phyloP scores from a whole-genome alignment of 176 grass and related monocot genomes.

The Pontederia paniculata region DNA sequence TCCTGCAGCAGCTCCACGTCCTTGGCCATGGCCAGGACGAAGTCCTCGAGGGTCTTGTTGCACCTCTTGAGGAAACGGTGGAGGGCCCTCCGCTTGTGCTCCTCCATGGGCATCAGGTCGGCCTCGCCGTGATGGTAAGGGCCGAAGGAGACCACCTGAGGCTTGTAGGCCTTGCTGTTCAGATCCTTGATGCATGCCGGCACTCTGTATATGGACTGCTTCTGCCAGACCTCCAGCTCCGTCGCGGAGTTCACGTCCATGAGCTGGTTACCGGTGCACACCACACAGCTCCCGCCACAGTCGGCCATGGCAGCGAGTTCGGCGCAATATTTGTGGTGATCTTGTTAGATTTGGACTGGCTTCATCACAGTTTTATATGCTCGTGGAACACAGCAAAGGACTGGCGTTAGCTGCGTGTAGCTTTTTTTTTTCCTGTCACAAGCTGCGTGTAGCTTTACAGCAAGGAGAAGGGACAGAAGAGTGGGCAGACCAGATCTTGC shows the following conservation, averaged over 20 bases:
- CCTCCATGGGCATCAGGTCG: slow-evolving; percentile 45
- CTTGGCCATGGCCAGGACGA: slow-evolving; percentile 29
- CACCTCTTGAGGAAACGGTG: slow-evolving; percentile 48
- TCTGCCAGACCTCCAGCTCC: slow-evolving; percentile 44
- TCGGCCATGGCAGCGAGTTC: not conserved
- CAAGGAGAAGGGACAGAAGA: not conserved
- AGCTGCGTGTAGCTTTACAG: not conserved
- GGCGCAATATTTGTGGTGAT: not conserved
- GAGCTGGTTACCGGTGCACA: slow-evolving; percentile 32
- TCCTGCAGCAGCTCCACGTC: slow-evolving; percentile 22
- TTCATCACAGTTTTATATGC: not conserved
- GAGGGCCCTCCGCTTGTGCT: slow-evolving; percentile 60
- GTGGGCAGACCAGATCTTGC: not conserved
- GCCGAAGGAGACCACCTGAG: slow-evolving; percentile 59
- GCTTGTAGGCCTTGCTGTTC: slow-evolving; percentile 41
- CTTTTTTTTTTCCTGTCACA: no score
- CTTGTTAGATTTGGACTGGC: not conserved
- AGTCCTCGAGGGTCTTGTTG: slow-evolving; percentile 18
- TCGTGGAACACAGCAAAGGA: not conserved
- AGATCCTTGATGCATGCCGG: slow-evolving; percentile 62
- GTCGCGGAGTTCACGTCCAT: slow-evolving; percentile 11
- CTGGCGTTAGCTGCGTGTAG: no score
- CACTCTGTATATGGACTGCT: slow-evolving; percentile 50
- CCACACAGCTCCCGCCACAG: slow-evolving; percentile 26
- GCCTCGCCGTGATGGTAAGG: slow-evolving; percentile 52